Base-by-base conservation (phyloP, 2,329 filamentous ascomycete species). In the Neofusicoccum cordaticola region DNA sequence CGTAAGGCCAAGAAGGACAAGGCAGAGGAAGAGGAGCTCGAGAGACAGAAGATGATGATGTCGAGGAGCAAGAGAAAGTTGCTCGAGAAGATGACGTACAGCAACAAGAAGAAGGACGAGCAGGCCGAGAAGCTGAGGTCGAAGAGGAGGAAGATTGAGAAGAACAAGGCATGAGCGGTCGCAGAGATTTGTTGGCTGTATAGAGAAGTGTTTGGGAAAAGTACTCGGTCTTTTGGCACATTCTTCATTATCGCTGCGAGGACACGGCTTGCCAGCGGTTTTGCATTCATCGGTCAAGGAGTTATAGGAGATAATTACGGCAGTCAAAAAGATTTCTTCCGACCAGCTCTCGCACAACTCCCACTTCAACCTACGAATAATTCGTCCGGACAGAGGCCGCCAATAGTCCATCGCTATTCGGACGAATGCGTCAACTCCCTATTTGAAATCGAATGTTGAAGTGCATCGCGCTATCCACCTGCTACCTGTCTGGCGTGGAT, bases 1-100 rank as follows among this genome's bases (percentile, higher is more conserved):
- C 79, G 81, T 66, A 86, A 87, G 41, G 86, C 87, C 66, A 84
- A 84, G 75, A 85, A 86, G 72, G 76, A 79, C 71, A 80, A 79
- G 68, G 81, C 85, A 72, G 91, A 95, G 74, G 88, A 90, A 3
- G 95, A 98, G 78, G 93, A 98, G 72, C 79, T 96, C 65, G 93
- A 97, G 78, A 86, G 94, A 68, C 90, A 92, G 77, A 97, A 97
- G 87, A 95, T 96, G 82, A 99, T 99, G 95, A 89, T 98, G 83
- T 91, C 90, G 78, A 91, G 96, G 79, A 95, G 96, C 86, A 99
- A 98, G 88, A 86, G 95, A 73, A 97, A 97, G 88, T 82, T 97
- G 73, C 90, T 94, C 70, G 95, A 98, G 83, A 95, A 97, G 83
- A 99, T 99, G 92, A 85, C 93, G 74, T 96, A 96, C 80, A 93